Evolutionary conservation across 768 basidiomycete genomes (phyloP).

Genomic region (Phylloporus sp.): DNA sequence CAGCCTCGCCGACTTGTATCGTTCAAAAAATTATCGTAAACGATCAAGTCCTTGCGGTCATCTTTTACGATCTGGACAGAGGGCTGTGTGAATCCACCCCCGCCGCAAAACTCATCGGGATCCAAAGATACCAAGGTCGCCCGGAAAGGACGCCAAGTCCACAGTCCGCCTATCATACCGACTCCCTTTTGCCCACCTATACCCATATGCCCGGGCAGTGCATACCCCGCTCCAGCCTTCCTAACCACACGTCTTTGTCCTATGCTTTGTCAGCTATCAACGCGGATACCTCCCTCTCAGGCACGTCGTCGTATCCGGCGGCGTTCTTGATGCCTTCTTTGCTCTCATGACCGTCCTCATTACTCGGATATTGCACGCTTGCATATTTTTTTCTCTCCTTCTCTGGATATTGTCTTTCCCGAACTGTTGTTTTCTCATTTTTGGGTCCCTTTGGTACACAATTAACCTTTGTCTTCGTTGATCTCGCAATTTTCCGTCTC

Average conservation of each 20-base stretch:
- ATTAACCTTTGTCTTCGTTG: constrained; percentile 19
- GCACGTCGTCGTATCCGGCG: constrained; percentile 25
- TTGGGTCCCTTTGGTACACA: constrained; percentile 10
- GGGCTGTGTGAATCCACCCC: constrained; percentile 46
- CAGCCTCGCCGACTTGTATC: constrained; percentile 51
- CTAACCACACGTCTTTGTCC: constrained; percentile 37
- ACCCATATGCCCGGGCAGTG: constrained; percentile 32
- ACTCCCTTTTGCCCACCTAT: constrained; percentile 28
- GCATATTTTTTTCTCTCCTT: constrained; percentile 12
- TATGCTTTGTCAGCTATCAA: constrained; percentile 39
- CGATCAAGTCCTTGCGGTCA: constrained; percentile 53
- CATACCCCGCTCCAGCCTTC: constrained; percentile 30
- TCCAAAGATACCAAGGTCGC: constrained; percentile 37
- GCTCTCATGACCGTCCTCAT: constrained; percentile 25
- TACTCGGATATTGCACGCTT: constrained; percentile 19
- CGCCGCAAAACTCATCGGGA: constrained; percentile 54
- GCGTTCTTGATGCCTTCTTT: constrained; percentile 31
- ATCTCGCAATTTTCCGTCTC: constrained; percentile 10
- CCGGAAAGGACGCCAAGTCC: constrained; percentile 27
- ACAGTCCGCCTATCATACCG: constrained; percentile 27
- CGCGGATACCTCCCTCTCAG: constrained; percentile 19
- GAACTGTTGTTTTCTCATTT: constrained; percentile 17
- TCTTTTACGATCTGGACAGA: constrained; percentile 68
- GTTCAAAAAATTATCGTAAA: constrained; percentile 70
- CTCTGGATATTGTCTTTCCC: constrained; percentile 29